Percentiles rank a stretch among this genome's conserved stretches.
Conservation (phyloP, 108 stramenopile genomes). For the Cylindrotheca fusiformis region DNA sequence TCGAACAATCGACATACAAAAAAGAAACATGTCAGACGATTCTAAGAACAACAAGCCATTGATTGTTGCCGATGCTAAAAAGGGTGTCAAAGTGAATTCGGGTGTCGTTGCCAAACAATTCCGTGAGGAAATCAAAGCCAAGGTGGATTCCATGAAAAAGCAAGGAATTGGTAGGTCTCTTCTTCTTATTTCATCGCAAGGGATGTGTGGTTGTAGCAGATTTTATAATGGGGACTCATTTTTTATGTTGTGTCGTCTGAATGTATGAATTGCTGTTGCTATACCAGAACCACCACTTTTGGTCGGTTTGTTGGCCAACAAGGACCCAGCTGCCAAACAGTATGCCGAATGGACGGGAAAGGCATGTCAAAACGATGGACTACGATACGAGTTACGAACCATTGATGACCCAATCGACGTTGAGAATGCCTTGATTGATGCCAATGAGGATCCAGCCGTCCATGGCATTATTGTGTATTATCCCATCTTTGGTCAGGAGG, state of each 20-base stretch:
- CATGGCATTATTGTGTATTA: slow-evolving; percentile 98
- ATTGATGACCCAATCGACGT: slow-evolving; percentile 85
- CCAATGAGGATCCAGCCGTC: slow-evolving; percentile 92
- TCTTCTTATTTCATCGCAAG: background rate
- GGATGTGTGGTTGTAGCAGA: background rate
- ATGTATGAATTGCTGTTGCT: background rate
- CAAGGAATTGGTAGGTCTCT: slow-evolving; percentile 54
- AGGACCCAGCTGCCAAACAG: slow-evolving; percentile 87
- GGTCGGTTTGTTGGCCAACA: slow-evolving; percentile 91
- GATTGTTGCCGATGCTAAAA: slow-evolving; percentile 37
- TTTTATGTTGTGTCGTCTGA: background rate
- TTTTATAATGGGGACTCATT: background rate
- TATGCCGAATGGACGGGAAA: slow-evolving; percentile 97
- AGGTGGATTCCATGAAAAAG: slow-evolving; percentile 65
- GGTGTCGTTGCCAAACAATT: slow-evolving; percentile 77
- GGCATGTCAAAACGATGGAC: slow-evolving; percentile 87
- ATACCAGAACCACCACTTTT: slow-evolving; percentile 80
- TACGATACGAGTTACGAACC: slow-evolving; percentile 90
- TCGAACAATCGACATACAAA: no score
- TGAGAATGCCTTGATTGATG: slow-evolving; percentile 81
- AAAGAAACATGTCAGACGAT: no score
- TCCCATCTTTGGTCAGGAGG: slow-evolving; percentile 94
- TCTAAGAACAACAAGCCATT: slow-evolving; percentile 29
- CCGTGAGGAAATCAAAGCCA: slow-evolving; percentile 84
- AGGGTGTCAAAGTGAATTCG: slow-evolving; percentile 80